Evolutionary conservation across 1,139 yeast species (phyloP).

Genomic region (Pichiaceae sp.): DNA sequence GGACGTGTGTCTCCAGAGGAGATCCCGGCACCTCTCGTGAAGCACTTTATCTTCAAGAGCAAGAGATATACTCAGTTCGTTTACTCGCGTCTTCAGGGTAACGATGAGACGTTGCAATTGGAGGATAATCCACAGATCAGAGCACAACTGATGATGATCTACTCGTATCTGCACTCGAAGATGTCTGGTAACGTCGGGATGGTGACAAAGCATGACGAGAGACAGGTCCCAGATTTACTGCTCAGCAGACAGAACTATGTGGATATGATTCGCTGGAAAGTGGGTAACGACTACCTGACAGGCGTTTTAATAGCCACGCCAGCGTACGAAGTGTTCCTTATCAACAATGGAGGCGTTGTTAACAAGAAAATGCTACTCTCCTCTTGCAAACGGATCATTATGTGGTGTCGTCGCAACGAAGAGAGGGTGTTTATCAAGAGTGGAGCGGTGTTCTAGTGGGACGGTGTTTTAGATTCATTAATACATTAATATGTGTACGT

Average conservation of each 20-base stretch:
- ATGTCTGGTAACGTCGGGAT: slow-evolving; percentile 13
- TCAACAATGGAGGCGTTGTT: slow-evolving; percentile 38
- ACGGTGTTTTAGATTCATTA: not conserved
- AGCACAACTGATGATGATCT: slow-evolving; percentile 30
- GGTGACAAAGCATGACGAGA: slow-evolving; percentile 1
- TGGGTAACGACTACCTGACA: slow-evolving; percentile 28
- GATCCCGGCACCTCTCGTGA: slow-evolving; percentile 52
- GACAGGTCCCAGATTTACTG: slow-evolving; percentile 3
- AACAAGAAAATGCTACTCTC: slow-evolving; percentile 39
- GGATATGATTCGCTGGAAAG: slow-evolving; percentile 29
- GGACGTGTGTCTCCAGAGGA: slow-evolving; percentile 31
- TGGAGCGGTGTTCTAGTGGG: slow-evolving; percentile 44
- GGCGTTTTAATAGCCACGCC: slow-evolving; percentile 53
- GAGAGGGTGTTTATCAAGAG: slow-evolving; percentile 51
- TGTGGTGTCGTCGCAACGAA: slow-evolving; percentile 52
- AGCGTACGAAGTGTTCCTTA: slow-evolving; percentile 44
- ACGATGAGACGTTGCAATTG: slow-evolving; percentile 20
- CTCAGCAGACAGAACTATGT: slow-evolving; percentile 15
- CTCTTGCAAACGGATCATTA: slow-evolving; percentile 43
- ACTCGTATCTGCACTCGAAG: slow-evolving; percentile 32
- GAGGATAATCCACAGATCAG: slow-evolving; percentile 15
- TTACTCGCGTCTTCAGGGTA: slow-evolving; percentile 27
- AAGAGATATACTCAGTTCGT: slow-evolving; percentile 54
- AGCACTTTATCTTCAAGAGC: slow-evolving; percentile 77
- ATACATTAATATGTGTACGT: slow-evolving; percentile 7